Conservation (phyloP, 192 early-diverging fungal genomes). For the Coemansia sp. region DNA sequence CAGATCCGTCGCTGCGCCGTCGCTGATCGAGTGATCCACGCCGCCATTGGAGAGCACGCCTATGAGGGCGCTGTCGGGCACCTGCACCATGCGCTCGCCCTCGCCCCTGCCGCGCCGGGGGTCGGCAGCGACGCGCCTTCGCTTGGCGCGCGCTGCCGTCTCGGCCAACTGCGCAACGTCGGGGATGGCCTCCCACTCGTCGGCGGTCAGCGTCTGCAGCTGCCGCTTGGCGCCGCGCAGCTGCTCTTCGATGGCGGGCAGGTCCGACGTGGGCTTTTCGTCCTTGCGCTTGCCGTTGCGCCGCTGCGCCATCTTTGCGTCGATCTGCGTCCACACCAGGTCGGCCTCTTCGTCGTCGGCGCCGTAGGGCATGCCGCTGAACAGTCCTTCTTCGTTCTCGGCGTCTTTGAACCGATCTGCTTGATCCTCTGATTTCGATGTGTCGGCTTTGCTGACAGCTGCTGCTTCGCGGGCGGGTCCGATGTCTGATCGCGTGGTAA, state of each 20-base stretch:
- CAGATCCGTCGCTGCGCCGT: conserved; percentile 60
- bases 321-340: conserved; percentile 84
- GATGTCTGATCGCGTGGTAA: conserved; percentile 97
- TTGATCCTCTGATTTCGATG: conserved; percentile 10
- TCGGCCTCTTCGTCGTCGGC: conserved; percentile 98
- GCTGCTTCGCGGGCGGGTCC: conserved; percentile 88
- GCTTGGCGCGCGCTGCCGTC: conserved; percentile 60
- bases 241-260: conserved; percentile 84
- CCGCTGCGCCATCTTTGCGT: conserved; percentile 87
- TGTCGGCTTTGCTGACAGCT: conserved; percentile 27
- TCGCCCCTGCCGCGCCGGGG: conserved; percentile 4
- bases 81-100: conserved; percentile 49
- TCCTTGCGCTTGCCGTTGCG: conserved; percentile 64
- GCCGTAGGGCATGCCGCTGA: conserved; percentile 84
- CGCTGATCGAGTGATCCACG: conserved; percentile 54
- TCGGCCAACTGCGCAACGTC: conserved; percentile 73
- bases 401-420: conserved; percentile 71
- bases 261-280: conserved; percentile 67
- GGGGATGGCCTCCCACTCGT: conserved; percentile 84
- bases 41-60: conserved; percentile 25
- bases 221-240: conserved; percentile 89
- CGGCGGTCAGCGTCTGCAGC: conserved; percentile 70
- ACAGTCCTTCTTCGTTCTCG: conserved; percentile 92
- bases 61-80: conserved; percentile 62
- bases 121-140: conserved; percentile 56